phyloP scores from a whole-genome alignment of 805 yeast species.

The Saccharomycopsis capsularis region DNA sequence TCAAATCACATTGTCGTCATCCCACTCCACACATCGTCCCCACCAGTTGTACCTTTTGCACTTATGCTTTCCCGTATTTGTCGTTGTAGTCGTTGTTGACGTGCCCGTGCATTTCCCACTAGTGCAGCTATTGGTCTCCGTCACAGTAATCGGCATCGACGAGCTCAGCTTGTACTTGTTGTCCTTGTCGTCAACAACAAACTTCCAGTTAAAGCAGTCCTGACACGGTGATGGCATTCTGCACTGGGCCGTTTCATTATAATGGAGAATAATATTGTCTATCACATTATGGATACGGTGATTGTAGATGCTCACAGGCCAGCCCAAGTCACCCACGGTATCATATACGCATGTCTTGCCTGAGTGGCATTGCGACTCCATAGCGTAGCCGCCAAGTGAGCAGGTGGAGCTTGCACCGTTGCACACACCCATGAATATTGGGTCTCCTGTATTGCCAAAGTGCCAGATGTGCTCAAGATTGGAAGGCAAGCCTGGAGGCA shows the following conservation, averaged over 20 bases:
- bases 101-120: slow-evolving; percentile 23
- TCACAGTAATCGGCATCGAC: slow-evolving; percentile 23
- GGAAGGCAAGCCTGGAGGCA: slow-evolving; percentile 82
- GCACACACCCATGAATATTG: slow-evolving; percentile 93
- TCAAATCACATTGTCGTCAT: too few relatives aligned
- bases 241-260: slow-evolving; percentile 75
- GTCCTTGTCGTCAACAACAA: slow-evolving; percentile 35
- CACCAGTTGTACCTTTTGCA: slow-evolving; percentile 39
- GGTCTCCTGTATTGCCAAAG: slow-evolving; percentile 95
- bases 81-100: too few relatives aligned
- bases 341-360: slow-evolving; percentile 86
- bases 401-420: slow-evolving; percentile 89
- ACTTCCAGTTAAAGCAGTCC: slow-evolving; percentile 89
- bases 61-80: too few relatives aligned
- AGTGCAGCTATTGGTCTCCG: neutral
- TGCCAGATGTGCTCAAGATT: slow-evolving; percentile 87
- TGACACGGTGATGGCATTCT: slow-evolving; percentile 72
- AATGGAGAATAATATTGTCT: slow-evolving; percentile 65
- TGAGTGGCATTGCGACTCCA: slow-evolving; percentile 94
- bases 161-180: slow-evolving; percentile 24
- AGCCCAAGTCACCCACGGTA: slow-evolving; percentile 80
- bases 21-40: slow-evolving; percentile 48
- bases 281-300: slow-evolving; percentile 89
- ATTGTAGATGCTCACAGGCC: slow-evolving; percentile 82
- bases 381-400: slow-evolving; percentile 88